Evolutionary conservation across 768 basidiomycete genomes (phyloP).

Genomic region (Russula griseocarnosa): DNA sequence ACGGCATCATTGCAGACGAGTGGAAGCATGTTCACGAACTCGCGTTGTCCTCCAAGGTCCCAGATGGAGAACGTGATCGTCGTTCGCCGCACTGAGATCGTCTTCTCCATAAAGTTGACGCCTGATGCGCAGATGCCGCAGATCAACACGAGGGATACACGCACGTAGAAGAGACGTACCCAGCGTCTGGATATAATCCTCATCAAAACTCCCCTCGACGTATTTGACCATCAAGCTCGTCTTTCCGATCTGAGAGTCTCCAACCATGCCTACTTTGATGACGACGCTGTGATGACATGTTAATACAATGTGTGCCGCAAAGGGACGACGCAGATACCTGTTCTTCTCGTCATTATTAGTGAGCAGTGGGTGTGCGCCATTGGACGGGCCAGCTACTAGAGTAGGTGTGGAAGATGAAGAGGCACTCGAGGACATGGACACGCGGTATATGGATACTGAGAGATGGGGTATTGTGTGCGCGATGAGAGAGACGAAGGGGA

Average conservation of each 20-base stretch:
- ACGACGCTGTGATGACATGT: constrained; percentile 60
- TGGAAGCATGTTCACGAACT: constrained; percentile 99
- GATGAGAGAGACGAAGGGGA: constrained; percentile 16
- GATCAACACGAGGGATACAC: constrained; percentile 6
- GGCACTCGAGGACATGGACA: constrained; percentile 31
- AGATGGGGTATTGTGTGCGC: constrained; percentile 28
- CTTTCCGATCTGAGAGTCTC: constrained; percentile 99
- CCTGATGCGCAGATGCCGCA: constrained; percentile 41
- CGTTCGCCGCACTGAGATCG: constrained; percentile 94
- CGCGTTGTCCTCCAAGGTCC: constrained; percentile 95
- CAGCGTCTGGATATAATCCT: constrained; percentile 99
- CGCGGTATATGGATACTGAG: not conserved
- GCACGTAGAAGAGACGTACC: constrained; percentile 47
- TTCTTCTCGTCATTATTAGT: constrained; percentile 75
- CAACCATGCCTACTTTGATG: constrained; percentile 99
- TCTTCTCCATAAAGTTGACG: constrained; percentile 99
- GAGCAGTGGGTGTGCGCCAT: constrained; percentile 48
- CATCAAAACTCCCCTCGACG: constrained; percentile 97
- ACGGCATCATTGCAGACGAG: constrained; percentile 99
- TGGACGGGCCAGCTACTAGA: constrained; percentile 43
- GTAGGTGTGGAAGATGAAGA: constrained; percentile 49
- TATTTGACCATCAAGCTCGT: constrained; percentile 99
- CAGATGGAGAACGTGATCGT: constrained; percentile 99
- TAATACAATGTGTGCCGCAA: not conserved
- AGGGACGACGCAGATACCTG: constrained; percentile 41